phyloP scores from a whole-genome alignment of 73 alveolate genomes.

The Stentor roeselii region DNA sequence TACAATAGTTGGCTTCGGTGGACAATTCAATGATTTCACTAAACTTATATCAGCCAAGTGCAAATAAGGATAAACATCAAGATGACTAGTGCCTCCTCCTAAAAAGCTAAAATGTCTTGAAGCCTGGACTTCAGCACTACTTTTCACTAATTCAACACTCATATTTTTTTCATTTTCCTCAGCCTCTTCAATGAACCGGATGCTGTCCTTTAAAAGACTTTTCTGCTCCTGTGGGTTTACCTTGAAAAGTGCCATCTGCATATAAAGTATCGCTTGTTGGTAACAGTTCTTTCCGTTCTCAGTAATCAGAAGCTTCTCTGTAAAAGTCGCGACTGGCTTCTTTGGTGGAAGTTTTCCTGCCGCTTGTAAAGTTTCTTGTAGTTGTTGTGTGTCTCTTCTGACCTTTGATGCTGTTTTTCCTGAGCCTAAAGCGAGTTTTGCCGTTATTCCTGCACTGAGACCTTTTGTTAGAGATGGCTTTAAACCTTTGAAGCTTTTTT shows the following conservation, averaged over 20 bases:
- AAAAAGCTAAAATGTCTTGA: constrained; percentile 36
- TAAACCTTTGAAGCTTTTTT: constrained; percentile 19
- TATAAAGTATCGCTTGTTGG: constrained; percentile 50
- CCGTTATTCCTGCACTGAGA: constrained; percentile 34
- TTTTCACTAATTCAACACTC: constrained; percentile 29
- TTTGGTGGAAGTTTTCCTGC: constrained; percentile 89
- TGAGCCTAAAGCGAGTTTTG: constrained; percentile 64
- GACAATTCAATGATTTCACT: constrained; percentile 40
- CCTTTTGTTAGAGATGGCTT: constrained; percentile 36
- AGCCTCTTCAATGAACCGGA: constrained; percentile 50
- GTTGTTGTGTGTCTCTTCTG: constrained; percentile 66
- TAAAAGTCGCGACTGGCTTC: constrained; percentile 57
- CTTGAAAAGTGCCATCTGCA: constrained; percentile 53
- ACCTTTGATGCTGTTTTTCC: constrained; percentile 77
- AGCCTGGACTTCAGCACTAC: constrained; percentile 49
- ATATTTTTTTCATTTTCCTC: constrained; percentile 46
- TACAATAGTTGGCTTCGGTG: constrained; percentile 58
- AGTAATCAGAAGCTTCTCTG: constrained; percentile 44
- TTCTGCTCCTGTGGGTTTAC: constrained; percentile 51
- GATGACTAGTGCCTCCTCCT: constrained; percentile 34
- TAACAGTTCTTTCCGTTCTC: constrained; percentile 58
- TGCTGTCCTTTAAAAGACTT: constrained; percentile 41
- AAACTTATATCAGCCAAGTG: constrained; percentile 42
- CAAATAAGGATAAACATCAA: constrained; percentile 40
- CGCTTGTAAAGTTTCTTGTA: constrained; percentile 78